Conservation (phyloP, 2,329 filamentous ascomycete species). For the Alternaria ethzedia region DNA sequence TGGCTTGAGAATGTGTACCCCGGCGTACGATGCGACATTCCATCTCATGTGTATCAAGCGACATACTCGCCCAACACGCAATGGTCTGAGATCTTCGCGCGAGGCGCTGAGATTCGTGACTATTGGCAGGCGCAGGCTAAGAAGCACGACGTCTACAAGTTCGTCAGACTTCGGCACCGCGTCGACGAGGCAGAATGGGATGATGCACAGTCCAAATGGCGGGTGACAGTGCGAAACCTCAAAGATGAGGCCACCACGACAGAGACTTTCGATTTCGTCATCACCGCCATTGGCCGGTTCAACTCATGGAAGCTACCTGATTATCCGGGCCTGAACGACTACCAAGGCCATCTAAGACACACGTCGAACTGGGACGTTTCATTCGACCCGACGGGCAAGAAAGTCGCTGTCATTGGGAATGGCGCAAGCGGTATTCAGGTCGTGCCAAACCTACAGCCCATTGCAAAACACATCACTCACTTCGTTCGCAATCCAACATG, state of each 20-base stretch:
- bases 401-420: slow-evolving; percentile 68
- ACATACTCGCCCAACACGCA: slow-evolving; percentile 54
- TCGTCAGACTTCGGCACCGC: slow-evolving; percentile 48
- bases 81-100: slow-evolving; percentile 52
- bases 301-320: slow-evolving; percentile 43
- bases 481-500: slow-evolving; percentile 67
- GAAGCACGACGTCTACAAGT: slow-evolving; percentile 50
- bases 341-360: slow-evolving; percentile 37
- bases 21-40: slow-evolving; percentile 42
- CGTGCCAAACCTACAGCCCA: slow-evolving; percentile 63
- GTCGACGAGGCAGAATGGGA: slow-evolving; percentile 51
- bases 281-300: slow-evolving; percentile 44
- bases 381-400: slow-evolving; percentile 63
- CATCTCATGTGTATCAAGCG: slow-evolving; percentile 50
- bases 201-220: slow-evolving; percentile 61
- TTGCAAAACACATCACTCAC: slow-evolving; percentile 57
- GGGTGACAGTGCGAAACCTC: slow-evolving; percentile 61
- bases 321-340: slow-evolving; percentile 37
- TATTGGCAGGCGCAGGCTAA: slow-evolving; percentile 50
- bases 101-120: slow-evolving; percentile 50
- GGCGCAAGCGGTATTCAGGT: slow-evolving; percentile 70
- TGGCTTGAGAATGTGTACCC: slow-evolving; percentile 49
- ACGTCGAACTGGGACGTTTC: slow-evolving; percentile 41
- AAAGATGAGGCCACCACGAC: slow-evolving; percentile 39
- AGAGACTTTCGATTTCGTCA: slow-evolving; percentile 43